phyloP scores from a whole-genome alignment of 2,329 filamentous ascomycete species.

The Colletotrichum kahawae region DNA sequence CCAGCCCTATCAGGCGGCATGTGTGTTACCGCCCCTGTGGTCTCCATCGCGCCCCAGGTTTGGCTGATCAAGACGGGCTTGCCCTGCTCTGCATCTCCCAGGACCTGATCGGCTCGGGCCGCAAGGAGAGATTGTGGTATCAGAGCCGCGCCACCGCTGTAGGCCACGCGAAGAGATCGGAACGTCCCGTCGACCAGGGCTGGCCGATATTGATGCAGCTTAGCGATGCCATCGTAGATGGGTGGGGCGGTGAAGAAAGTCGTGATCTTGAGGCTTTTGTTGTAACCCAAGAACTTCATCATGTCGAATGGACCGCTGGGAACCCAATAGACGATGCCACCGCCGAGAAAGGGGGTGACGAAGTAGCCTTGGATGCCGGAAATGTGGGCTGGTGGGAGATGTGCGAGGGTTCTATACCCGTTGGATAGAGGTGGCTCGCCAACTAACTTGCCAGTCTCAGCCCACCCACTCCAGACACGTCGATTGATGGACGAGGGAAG shows the following conservation, averaged over 20 bases:
- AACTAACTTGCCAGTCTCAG: background rate
- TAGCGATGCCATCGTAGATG: slow-evolving; percentile 6
- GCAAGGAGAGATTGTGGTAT: background rate
- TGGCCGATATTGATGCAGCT: background rate
- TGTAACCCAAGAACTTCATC: background rate
- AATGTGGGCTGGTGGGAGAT: slow-evolving; percentile 5
- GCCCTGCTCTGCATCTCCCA: background rate
- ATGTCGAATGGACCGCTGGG: background rate
- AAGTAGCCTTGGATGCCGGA: slow-evolving; percentile 11
- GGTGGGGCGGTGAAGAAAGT: slow-evolving; percentile 1
- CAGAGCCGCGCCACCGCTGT: background rate
- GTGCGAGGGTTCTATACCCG: slow-evolving; percentile 1
- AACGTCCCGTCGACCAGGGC: background rate
- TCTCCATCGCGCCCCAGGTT: slow-evolving; percentile 5
- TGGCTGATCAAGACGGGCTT: background rate
- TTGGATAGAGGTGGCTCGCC: background rate
- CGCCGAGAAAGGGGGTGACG: background rate
- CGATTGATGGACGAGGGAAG: background rate
- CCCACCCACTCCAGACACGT: background rate
- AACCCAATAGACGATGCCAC: slow-evolving; percentile 10
- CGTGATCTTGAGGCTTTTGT: background rate
- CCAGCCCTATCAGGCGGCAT: background rate
- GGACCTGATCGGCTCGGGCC: background rate
- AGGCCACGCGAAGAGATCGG: background rate
- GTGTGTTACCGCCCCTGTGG: background rate